Evolutionary conservation across 1,284 basidiomycete species (phyloP).

Genomic region (Apiotrichum akiyoshidainum): DNA sequence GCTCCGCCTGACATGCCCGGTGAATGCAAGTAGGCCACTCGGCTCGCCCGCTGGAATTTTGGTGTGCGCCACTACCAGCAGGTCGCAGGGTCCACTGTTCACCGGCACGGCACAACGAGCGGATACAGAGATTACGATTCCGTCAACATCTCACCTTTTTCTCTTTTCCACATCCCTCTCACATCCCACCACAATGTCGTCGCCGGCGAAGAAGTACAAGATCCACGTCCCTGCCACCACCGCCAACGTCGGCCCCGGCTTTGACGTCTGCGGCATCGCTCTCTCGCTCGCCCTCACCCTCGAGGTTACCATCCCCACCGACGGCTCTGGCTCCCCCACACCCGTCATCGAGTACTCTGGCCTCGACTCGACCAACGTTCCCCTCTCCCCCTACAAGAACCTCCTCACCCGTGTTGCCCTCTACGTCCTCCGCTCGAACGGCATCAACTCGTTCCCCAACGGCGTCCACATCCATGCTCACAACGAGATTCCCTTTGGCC

Average conservation of each 20-base stretch:
- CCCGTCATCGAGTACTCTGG: conserved; percentile 70
- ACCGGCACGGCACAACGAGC: too few relatives aligned
- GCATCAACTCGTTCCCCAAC: conserved; percentile 69
- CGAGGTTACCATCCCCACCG: conserved; percentile 58
- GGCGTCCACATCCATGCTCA: conserved; percentile 68
- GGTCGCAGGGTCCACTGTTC: too few relatives aligned
- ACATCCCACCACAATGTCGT: conserved; percentile 15
- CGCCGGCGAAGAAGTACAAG: conserved; percentile 45
- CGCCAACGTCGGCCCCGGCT: conserved; percentile 97
- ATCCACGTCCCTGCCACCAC: conserved; percentile 93
- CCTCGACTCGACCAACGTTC: conserved; percentile 84
- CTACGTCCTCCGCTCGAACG: conserved; percentile 89
- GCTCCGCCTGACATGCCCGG: too few relatives aligned
- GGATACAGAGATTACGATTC: too few relatives aligned
- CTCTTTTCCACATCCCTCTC: neutral
- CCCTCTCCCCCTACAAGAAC: conserved; percentile 94
- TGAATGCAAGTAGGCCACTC: too few relatives aligned
- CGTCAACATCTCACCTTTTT: neutral
- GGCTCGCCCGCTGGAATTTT: too few relatives aligned
- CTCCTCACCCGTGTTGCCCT: conserved; percentile 96
- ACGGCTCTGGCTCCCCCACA: conserved; percentile 8
- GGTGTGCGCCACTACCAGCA: too few relatives aligned
- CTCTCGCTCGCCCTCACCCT: conserved; percentile 84
- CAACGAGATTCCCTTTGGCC: conserved; percentile 96
- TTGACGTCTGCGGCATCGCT: conserved; percentile 96